phyloP scores from a whole-genome alignment of 2,329 filamentous ascomycete species.

The Colletotrichum godetiae region DNA sequence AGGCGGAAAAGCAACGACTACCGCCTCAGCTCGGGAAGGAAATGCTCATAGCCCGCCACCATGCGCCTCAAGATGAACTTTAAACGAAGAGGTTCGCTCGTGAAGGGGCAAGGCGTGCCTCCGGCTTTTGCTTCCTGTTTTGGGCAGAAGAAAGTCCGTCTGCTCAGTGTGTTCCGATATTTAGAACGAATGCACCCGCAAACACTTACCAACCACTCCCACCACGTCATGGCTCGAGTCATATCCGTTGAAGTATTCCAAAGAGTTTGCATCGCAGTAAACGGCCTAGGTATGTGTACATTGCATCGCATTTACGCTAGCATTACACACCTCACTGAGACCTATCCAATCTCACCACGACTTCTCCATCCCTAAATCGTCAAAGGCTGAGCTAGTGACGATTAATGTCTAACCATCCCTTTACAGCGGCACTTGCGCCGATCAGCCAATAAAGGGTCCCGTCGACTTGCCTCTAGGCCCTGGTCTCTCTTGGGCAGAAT shows the following conservation, averaged over 20 bases:
- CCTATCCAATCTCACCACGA: background rate
- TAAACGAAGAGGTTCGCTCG: background rate
- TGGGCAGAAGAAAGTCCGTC: background rate
- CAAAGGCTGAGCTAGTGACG: background rate
- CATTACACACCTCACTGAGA: background rate
- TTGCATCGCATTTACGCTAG: background rate
- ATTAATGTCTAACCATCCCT: background rate
- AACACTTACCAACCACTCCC: background rate
- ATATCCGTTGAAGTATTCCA: background rate
- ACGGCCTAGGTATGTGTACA: background rate
- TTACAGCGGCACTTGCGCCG: background rate
- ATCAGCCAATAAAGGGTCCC: background rate
- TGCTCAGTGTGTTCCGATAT: background rate
- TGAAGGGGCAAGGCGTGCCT: background rate
- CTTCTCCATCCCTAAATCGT: background rate
- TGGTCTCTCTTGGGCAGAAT: background rate
- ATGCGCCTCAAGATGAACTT: constrained; percentile 8
- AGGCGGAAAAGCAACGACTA: background rate
- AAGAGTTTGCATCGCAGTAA: background rate
- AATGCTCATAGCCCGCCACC: background rate
- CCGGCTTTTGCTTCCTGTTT: background rate
- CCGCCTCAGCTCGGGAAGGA: background rate
- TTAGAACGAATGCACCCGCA: background rate
- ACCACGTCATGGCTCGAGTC: background rate
- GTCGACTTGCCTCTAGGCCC: background rate